Evolutionary conservation across 768 basidiomycete species (phyloP).

Genomic region (Tubosaeta sp.): DNA sequence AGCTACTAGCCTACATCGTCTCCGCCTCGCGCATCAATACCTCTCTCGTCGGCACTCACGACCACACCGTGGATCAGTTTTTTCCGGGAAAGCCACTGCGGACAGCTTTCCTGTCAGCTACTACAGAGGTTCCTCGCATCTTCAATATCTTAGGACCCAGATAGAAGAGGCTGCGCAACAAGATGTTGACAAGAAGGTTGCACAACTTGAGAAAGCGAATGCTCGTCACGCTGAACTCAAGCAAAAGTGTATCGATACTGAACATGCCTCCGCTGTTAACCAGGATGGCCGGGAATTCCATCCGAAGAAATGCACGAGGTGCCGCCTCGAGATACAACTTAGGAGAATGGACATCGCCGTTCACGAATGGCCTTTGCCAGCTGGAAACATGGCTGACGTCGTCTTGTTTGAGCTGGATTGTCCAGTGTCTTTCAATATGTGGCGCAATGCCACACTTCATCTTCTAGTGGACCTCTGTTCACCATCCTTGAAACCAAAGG

Average conservation of each 20-base stretch:
- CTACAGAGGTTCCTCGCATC: background rate
- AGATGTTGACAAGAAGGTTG: background rate
- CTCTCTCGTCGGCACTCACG: background rate
- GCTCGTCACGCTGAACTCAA: background rate
- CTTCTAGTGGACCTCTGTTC: slow-evolving; percentile 35
- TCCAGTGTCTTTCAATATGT: too few species aligned
- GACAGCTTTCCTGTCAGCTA: background rate
- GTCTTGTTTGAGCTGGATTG: slow-evolving; percentile 42
- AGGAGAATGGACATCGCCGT: slow-evolving; percentile 28
- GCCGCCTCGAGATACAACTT: slow-evolving; percentile 3
- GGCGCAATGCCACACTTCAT: slow-evolving; percentile 26
- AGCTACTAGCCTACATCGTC: background rate
- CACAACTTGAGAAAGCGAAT: background rate
- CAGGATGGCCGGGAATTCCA: background rate
- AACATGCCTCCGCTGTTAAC: background rate
- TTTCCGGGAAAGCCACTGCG: background rate
- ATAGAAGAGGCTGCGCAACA: background rate
- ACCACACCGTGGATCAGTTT: background rate
- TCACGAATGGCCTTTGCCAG: slow-evolving; percentile 46
- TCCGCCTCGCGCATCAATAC: background rate
- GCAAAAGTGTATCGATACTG: background rate
- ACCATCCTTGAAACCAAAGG: background rate
- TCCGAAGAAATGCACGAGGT: slow-evolving; percentile 22
- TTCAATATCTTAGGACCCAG: background rate
- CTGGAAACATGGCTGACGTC: slow-evolving; percentile 10